Base-by-base conservation (phyloP, 148 eudicot species). In the Polygonum maritimum region DNA sequence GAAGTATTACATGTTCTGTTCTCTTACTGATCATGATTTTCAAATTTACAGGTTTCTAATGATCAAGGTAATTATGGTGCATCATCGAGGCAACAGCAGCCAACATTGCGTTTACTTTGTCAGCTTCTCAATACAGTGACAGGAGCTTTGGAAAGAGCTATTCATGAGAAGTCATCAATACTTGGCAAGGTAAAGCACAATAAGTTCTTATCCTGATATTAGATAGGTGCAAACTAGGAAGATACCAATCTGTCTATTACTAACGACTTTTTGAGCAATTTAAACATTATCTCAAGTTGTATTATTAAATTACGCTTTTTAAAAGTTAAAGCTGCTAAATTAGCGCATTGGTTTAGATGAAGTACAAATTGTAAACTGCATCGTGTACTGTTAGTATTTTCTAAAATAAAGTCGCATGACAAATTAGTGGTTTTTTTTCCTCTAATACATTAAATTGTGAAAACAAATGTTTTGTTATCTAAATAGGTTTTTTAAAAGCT, bases 71-170 rank as follows among this genome's bases (percentile, higher is more conserved):
- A 86, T 48, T 81, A 86, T 80, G 83, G 74, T 48, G 80, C 81
- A 77, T 79, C 86, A 60, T 82, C 86, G 73, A 82, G 84, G 80
- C 81, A 77, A 79, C 96, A 87, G 74, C 97, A 89, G 80, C 99
- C 94, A 26, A 89, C 97, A 35, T 78, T 95, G 65, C 71, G 83
- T 54, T 80, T 89, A 70, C 93, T 95, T 35, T 77, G 81, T 79
- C 83, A 69, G 67, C 81, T 92, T 82, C 90, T 92, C 35, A 79
- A 76, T 71, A 84, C 90, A 55, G 82, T 89, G 55, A 81, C 94
- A 75, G 83, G 81, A 78, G 86, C 94, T 82, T 87, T 95, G 22
- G 99, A 95, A 83, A 88, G 90, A 81, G 88, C 94, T 76, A 88
- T 88, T 1, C 94, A 95, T 78, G 99, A 92, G 79, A 95, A 91